These are phyloP conservation scores for Lathyrus aphaca DNA, from an alignment of 306 rosid species.

Conservation along the genomic window DNA sequence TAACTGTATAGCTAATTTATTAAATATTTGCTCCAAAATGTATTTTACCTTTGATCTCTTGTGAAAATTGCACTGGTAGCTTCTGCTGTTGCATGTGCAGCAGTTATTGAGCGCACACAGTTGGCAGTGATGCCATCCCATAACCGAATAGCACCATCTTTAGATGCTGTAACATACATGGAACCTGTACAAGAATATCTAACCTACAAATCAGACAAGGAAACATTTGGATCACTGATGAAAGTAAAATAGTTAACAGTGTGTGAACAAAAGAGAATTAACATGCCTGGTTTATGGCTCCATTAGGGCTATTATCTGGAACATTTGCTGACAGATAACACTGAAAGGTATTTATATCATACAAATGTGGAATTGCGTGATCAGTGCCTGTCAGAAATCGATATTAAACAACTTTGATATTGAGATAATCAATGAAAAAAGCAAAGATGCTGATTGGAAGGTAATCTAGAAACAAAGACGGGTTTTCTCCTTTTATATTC, in stretches of 20 bases:
- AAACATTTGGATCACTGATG: conserved; percentile 16
- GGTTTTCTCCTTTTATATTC: neutral
- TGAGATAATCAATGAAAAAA: conserved; percentile 19
- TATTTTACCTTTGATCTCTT: conserved; percentile 73
- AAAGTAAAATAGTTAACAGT: conserved; percentile 23
- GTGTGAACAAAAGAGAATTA: conserved; percentile 31
- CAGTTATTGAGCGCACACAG: conserved; percentile 70
- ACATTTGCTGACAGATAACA: conserved; percentile 73
- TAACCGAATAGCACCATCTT: conserved; percentile 77
- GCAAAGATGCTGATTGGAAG: conserved; percentile 2
- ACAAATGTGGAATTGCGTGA: conserved; percentile 87
- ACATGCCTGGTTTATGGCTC: conserved; percentile 91
- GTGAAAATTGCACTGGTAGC: conserved; percentile 87
- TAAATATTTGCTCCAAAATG: conserved; percentile 18
- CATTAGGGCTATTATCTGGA: conserved; percentile 67
- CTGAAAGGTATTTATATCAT: conserved; percentile 83
- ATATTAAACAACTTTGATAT: conserved; percentile 18
- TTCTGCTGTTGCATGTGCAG: conserved; percentile 81
- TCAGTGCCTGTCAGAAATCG: conserved; percentile 72
- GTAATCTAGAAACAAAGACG: conserved; percentile 18
- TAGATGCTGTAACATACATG: conserved; percentile 92
- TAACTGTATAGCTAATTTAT: neutral
- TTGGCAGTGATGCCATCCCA: conserved; percentile 90
- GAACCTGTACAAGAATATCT: conserved; percentile 80
- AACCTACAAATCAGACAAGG: conserved; percentile 58